Percentiles rank a stretch among this genome's conserved stretches.
Evolutionary conservation across 176 grass and related monocot genomes (phyloP).

Genomic region (Phragmites australis): DNA sequence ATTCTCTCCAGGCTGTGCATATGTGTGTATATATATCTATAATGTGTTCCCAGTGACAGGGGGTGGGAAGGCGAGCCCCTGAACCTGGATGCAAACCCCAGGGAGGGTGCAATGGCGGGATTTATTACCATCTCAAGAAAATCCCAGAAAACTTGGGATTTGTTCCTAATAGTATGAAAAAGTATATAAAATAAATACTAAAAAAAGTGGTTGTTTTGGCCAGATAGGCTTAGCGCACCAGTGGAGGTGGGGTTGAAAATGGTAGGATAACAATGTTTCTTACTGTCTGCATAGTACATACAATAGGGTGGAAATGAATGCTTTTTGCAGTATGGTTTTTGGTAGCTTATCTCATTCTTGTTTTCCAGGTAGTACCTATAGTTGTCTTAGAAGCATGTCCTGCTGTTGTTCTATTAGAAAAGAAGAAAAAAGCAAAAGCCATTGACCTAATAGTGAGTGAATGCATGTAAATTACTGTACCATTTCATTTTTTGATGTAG

Average conservation of each 20-base stretch:
- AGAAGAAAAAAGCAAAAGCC: conserved; percentile 63
- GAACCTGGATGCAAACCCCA: not conserved
- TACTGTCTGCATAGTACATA: conserved; percentile 7
- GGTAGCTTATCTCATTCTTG: conserved; percentile 13
- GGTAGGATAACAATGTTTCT: not conserved
- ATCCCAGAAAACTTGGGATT: not conserved
- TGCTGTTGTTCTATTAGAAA: conserved; percentile 62
- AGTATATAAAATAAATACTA: not conserved
- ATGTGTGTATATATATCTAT: not conserved
- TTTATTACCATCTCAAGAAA: not conserved
- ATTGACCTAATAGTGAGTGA: conserved; percentile 83
- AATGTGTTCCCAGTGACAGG: not conserved
- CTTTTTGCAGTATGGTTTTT: not conserved
- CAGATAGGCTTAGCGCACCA: not conserved
- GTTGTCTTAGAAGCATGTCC: conserved; percentile 92
- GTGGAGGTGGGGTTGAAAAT: not conserved
- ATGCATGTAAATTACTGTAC: conserved; percentile 66
- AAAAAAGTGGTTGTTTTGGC: not conserved
- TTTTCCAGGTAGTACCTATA: conserved; percentile 81
- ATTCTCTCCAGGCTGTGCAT: conserved; percentile 19
- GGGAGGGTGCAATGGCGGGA: not conserved
- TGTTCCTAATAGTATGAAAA: not conserved
- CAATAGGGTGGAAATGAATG: not conserved
- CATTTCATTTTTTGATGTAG: conserved; percentile 20
- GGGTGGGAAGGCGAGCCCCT: not conserved